Percentiles rank a stretch among this genome's conserved stretches.
phyloP scores from a whole-genome alignment of 495 filamentous ascomycete species.

The Penicillium manginii region DNA sequence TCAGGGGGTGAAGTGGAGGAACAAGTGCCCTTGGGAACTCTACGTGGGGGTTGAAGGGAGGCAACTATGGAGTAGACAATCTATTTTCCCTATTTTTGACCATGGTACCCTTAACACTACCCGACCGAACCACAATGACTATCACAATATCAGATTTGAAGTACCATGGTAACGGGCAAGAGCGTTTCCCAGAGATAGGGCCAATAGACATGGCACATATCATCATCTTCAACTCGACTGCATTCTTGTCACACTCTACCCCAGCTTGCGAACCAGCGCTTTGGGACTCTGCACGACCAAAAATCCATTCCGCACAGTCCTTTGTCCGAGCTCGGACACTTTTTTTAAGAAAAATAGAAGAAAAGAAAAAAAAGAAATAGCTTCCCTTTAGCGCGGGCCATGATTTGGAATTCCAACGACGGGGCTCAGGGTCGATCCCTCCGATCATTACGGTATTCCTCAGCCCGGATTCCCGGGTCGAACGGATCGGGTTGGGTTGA shows the following conservation, averaged over 20 bases:
- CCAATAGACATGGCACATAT: not conserved
- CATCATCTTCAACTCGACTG: not conserved
- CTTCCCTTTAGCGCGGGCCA: constrained; percentile 22
- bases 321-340: constrained; percentile 10
- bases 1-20: constrained; percentile 4
- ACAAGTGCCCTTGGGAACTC: not conserved
- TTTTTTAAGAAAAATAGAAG: constrained; percentile 4
- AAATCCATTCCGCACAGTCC: not conserved
- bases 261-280: constrained; percentile 16
- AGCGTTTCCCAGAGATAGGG: not conserved
- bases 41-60: no score
- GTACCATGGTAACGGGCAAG: not conserved
- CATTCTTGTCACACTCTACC: not conserved
- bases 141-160: not conserved
- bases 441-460: constrained; percentile 33
- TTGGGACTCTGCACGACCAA: constrained; percentile 17
- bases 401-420: constrained; percentile 41
- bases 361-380: constrained; percentile 10
- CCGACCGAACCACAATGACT: constrained; percentile 1
- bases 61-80: no score
- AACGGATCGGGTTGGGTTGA: constrained; percentile 20
- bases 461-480: constrained; percentile 37
- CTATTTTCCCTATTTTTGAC: not conserved
- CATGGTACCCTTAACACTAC: constrained; percentile 1
- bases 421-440: constrained; percentile 40